Conservation (phyloP, 495 filamentous ascomycete genomes). For the Neohortaea acidophila region DNA sequence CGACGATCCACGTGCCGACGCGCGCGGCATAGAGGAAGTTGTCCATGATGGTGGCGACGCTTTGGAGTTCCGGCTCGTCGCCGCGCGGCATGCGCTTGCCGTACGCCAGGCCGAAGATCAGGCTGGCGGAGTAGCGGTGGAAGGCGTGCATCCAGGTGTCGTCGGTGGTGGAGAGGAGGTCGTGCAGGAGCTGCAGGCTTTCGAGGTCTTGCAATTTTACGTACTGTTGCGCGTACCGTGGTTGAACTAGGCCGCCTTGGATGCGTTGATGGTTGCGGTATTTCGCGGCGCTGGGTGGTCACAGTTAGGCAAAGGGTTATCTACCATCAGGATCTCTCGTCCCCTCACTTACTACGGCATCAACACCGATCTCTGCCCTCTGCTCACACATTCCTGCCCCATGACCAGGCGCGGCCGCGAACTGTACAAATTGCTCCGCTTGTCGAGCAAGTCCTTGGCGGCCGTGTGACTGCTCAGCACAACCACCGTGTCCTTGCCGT, state of each 20-base stretch:
- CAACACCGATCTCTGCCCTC: slow-evolving; percentile 3
- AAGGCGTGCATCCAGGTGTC: slow-evolving; percentile 15
- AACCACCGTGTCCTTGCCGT: slow-evolving; percentile 13
- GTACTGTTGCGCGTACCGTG: not conserved
- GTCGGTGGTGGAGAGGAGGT: slow-evolving; percentile 9
- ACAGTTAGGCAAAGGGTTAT: not conserved
- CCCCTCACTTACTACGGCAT: slow-evolving; percentile 2
- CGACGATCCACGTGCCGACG: slow-evolving; percentile 22
- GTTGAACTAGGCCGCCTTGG: not conserved
- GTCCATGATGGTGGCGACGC: slow-evolving; percentile 20
- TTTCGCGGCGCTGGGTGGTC: not conserved
- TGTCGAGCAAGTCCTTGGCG: slow-evolving; percentile 21
- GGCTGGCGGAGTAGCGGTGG: slow-evolving; percentile 24
- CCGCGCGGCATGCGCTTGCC: slow-evolving; percentile 22
- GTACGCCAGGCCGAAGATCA: slow-evolving; percentile 27
- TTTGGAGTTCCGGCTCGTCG: slow-evolving; percentile 22
- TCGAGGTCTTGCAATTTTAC: slow-evolving; percentile 4
- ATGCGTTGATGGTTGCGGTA: not conserved
- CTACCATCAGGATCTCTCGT: not conserved
- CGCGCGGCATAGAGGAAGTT: slow-evolving; percentile 20
- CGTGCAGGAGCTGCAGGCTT: slow-evolving; percentile 8
- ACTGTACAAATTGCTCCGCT: slow-evolving; percentile 18
- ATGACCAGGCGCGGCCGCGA: slow-evolving; percentile 21
- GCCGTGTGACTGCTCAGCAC: slow-evolving; percentile 4
- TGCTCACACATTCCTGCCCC: slow-evolving; percentile 7